Evolutionary conservation across 495 filamentous ascomycete species (phyloP).

Genomic region (Saxophila tyrrhenica): DNA sequence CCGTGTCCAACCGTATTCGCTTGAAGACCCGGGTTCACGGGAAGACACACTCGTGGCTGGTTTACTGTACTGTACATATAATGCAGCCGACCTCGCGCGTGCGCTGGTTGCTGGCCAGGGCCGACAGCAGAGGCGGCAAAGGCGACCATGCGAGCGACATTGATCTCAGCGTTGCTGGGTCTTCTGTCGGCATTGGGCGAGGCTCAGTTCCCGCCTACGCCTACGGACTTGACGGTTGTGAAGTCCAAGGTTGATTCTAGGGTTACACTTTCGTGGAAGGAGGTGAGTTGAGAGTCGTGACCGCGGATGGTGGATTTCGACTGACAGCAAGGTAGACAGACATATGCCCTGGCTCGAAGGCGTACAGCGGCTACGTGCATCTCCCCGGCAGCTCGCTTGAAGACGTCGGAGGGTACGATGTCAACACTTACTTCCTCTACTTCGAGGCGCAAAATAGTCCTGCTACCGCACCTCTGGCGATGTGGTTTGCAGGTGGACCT

Average conservation of each 20-base stretch:
- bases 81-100: too few relatives aligned
- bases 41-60: too few relatives aligned
- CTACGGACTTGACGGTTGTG: not conserved
- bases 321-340: too few relatives aligned
- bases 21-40: too few relatives aligned
- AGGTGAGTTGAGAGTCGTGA: too few relatives aligned
- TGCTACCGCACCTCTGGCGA: constrained; percentile 28
- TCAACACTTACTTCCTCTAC: constrained; percentile 39
- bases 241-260: not conserved
- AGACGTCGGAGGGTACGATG: constrained; percentile 34
- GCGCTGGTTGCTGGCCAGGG: too few relatives aligned
- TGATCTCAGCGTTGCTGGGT: too few relatives aligned
- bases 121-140: too few relatives aligned
- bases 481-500: constrained; percentile 56
- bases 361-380: constrained; percentile 10
- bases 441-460: constrained; percentile 33
- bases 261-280: not conserved
- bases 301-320: too few relatives aligned
- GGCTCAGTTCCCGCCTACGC: not conserved
- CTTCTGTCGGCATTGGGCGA: not conserved
- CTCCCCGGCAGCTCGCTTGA: constrained; percentile 1
- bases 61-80: too few relatives aligned
- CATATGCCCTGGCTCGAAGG: not conserved
- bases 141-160: too few relatives aligned
- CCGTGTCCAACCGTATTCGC: too few relatives aligned